Base-by-base conservation (phyloP, 305 asterid species). In the Solanum aculeatissimum region DNA sequence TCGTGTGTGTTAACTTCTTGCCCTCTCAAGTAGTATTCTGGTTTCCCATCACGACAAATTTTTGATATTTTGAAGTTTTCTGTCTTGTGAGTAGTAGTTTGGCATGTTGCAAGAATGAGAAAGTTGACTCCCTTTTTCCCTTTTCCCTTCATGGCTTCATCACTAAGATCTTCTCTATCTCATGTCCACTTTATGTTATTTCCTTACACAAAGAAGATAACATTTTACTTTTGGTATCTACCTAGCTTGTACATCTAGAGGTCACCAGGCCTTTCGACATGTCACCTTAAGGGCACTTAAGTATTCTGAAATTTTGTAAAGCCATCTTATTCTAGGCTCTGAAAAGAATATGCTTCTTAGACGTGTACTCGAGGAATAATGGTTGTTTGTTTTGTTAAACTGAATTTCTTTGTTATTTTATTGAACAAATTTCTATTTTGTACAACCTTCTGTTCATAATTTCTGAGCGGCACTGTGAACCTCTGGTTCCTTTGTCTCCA, bases 31-130 rank as follows among this genome's bases (percentile, higher is more conserved):
- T 66, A 83, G 53, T 47, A 47, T 18, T 53, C 58, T 47, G 65
- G 65, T 62, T 82, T 82, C 79, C 18, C 47, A 19, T 27, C 38
- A 42, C 7, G 45, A 65, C 49, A 42, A 25, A 45, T 55, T 21
- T 84, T 21, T 84, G 84, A 85, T 72, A 82, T 66, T 78, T 68
- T 54, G 35, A 81, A 72, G 63, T 72, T 85, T 32, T 72, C 83
- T 54, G 25, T 71, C 32, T 32, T 18, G 45, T 51, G 83, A 53
- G 6, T 78, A 53, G 68, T 19, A 78, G 66, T 53, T 77, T 32
- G 43, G 23, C 54, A n/a, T 32, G 66, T 78, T 53, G 83, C 83
- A 78, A 35, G 49, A 78, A 78, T 53, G n/a, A 78, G 82, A 78
- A 77, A 78, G 83, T 78, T 32, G 29, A 53, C 83, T 57, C 4